Evolutionary conservation across 192 early-diverging fungal species (phyloP).

Genomic region (Funneliformis mosseae): DNA sequence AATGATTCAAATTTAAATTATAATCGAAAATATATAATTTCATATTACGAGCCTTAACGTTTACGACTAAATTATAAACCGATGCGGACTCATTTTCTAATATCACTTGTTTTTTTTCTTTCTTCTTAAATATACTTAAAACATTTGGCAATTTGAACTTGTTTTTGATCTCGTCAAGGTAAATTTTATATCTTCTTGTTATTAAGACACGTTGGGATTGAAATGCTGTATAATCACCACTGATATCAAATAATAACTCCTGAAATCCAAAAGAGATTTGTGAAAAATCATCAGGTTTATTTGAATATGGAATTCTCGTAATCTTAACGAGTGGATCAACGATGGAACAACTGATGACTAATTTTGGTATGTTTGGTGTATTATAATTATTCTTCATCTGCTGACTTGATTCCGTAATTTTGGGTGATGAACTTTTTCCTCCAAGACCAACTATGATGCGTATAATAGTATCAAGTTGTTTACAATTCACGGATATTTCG

Average conservation of each 20-base stretch:
- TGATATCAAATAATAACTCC: constrained; percentile 21
- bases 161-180: too few relatives aligned
- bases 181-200: constrained; percentile 8
- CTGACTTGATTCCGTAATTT: neutral
- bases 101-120: too few relatives aligned
- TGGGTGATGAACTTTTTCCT: neutral
- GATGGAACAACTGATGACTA: neutral
- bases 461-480: neutral
- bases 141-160: too few relatives aligned
- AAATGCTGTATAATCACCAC: constrained; percentile 31
- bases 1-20: constrained; percentile 20
- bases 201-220: neutral
- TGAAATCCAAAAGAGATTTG: constrained; percentile 26
- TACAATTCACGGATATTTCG: neutral
- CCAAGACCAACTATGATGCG: neutral
- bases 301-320: neutral
- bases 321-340: constrained; percentile 4
- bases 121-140: too few relatives aligned
- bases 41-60: constrained; percentile 14
- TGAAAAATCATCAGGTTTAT: neutral
- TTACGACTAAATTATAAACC: constrained; percentile 30
- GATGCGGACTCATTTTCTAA: neutral
- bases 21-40: constrained; percentile 10
- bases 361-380: constrained; percentile 13
- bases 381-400: neutral